A percentile compares a stretch with the other conserved stretches of the same genome.
phyloP scores from a whole-genome alignment of 768 basidiomycete genomes.

The Dentipellis fragilis region DNA sequence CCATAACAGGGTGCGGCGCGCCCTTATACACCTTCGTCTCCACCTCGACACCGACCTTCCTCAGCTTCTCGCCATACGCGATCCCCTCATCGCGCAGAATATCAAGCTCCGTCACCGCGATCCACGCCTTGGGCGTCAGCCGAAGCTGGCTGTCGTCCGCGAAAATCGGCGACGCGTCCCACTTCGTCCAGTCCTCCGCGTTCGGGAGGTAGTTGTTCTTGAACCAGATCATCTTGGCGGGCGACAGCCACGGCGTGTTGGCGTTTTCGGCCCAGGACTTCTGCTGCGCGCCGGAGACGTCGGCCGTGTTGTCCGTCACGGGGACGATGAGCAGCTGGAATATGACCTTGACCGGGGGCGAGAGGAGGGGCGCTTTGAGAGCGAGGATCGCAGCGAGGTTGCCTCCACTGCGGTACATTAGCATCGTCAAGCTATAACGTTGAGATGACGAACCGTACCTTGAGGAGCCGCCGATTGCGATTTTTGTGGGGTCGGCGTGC shows the following conservation, averaged over 20 bases:
- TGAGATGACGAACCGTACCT: slow-evolving; percentile 28
- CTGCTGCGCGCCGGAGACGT: slow-evolving; percentile 25
- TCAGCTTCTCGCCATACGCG: slow-evolving; percentile 49
- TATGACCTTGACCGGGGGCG: slow-evolving; percentile 41
- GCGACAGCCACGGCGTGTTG: slow-evolving; percentile 48
- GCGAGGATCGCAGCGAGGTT: slow-evolving; percentile 60
- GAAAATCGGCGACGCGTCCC: slow-evolving; percentile 65
- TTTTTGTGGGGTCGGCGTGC: slow-evolving; percentile 36
- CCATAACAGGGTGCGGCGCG: slow-evolving; percentile 65
- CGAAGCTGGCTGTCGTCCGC: slow-evolving; percentile 45
- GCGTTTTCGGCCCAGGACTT: slow-evolving; percentile 48
- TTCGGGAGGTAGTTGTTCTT: slow-evolving; percentile 58
- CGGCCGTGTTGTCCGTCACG: slow-evolving; percentile 63
- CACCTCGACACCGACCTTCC: slow-evolving; percentile 38
- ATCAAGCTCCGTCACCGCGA: slow-evolving; percentile 57
- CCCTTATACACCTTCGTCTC: slow-evolving; percentile 48
- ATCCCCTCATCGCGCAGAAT: slow-evolving; percentile 60
- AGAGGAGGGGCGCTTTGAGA: slow-evolving; percentile 44
- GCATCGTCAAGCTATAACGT: not conserved
- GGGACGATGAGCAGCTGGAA: slow-evolving; percentile 65
- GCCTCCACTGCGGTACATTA: slow-evolving; percentile 38
- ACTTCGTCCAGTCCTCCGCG: slow-evolving; percentile 45
- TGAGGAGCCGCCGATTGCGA: slow-evolving; percentile 68
- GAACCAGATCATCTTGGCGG: slow-evolving; percentile 69
- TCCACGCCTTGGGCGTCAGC: slow-evolving; percentile 48